Evolutionary conservation across 768 basidiomycete genomes (phyloP), one percentile per base, ranked within the genome.

Genomic region (Guyanaporus albipodus): DNA sequence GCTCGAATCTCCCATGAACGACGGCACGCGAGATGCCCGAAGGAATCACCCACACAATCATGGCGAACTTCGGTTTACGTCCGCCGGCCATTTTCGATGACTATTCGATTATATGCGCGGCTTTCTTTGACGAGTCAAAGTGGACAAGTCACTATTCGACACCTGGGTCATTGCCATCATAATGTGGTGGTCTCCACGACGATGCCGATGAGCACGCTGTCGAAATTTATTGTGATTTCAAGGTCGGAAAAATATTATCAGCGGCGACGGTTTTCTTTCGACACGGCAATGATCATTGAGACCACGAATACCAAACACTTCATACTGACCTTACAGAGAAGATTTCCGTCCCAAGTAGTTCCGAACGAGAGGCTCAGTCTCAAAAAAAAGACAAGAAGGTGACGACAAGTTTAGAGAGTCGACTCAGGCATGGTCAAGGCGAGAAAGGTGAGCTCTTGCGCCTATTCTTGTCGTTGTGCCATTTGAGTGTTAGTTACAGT

Each of bases 331-430:
- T 53, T 17, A 35, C 26, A 53, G 50, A 41, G 12, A 17, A 53
- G 12, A 11, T 19, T 38, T 9, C 49, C 47, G 47, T 50, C 48
- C 34, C 17, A 39, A 50, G 48, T 26, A n/a, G 19, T 28, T 53
- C 33, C 26, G 51, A 46, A 26, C 37, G 50, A 46, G 33, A 46
- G 32, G 38, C 8, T 27, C 38, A 38, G 40, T 27, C 24, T n/a
- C n/a, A n/a, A n/a, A n/a, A n/a, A 31, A 23, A 38, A 38, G 36
- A 37, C 46, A 35, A 27, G 39, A 50, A n/a, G 27, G 15, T 22
- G 32, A 40, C 2, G 12, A 22, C 11, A 10, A 23, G 19, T 14
- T 15, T 1, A 22, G 8, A 50, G 23, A 26, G 19, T 21, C 15
- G 1, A 26, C 15, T 32, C 11, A 19, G 24, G 2, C 7, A 10